Evolutionary conservation across 2,329 filamentous ascomycete species (phyloP).

Genomic region (Talaromyces sp.): DNA sequence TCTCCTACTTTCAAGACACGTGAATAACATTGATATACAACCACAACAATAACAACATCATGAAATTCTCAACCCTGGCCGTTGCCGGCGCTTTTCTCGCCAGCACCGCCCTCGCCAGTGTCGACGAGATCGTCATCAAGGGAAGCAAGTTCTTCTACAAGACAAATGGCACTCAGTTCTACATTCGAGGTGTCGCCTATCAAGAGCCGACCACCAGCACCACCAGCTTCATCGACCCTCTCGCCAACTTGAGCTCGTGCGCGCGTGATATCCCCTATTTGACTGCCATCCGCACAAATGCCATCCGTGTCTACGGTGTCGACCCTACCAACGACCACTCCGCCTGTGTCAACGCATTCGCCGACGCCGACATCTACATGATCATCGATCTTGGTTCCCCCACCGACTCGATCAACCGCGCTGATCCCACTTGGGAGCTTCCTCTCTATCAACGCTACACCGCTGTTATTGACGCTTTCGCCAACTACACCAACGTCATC

Average conservation of each 20-base stretch:
- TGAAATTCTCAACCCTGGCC: conserved; percentile 53
- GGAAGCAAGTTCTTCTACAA: conserved; percentile 88
- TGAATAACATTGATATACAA: neutral
- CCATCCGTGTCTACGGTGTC: conserved; percentile 91
- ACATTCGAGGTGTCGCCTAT: conserved; percentile 91
- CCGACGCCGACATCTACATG: conserved; percentile 88
- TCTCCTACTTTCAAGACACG: neutral
- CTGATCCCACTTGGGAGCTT: conserved; percentile 73
- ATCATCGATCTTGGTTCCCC: conserved; percentile 88
- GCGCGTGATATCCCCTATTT: conserved; percentile 82
- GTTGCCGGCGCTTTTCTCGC: conserved; percentile 51
- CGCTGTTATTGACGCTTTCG: conserved; percentile 74
- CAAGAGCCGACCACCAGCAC: conserved; percentile 54
- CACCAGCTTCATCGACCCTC: conserved; percentile 72
- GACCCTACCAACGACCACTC: conserved; percentile 75
- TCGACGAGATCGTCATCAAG: conserved; percentile 53
- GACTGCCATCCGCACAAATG: conserved; percentile 76
- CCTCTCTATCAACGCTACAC: conserved; percentile 78
- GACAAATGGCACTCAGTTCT: conserved; percentile 74
- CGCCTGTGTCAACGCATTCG: conserved; percentile 78
- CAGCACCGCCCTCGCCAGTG: conserved; percentile 50
- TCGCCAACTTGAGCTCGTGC: conserved; percentile 69
- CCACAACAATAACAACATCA: conserved; percentile 32
- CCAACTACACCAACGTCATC: conserved; percentile 82
- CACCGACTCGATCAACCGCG: conserved; percentile 76